These are phyloP conservation scores for Kazachstania martiniae DNA, from an alignment of 805 yeast genomes.

Conservation along the genomic window DNA sequence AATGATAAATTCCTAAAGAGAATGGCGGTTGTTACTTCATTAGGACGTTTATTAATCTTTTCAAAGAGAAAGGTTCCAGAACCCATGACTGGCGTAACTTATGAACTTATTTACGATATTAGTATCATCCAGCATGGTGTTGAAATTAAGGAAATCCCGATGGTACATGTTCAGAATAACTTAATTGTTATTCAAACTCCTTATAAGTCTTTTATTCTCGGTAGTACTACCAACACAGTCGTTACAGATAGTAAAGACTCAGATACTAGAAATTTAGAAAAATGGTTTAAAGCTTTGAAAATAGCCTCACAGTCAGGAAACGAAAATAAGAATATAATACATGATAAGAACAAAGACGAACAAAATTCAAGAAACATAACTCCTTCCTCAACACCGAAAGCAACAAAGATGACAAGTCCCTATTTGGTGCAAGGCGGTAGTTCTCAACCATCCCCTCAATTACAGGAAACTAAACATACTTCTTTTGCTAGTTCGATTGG, in stretches of 20 bases:
- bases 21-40: constrained; percentile 46
- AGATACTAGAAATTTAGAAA: constrained; percentile 12
- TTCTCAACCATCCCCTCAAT: constrained; percentile 8
- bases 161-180: constrained; percentile 29
- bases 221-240: constrained; percentile 19
- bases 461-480: constrained; percentile 9
- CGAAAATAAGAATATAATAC: constrained; percentile 25
- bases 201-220: constrained; percentile 38
- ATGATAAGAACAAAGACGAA: background rate
- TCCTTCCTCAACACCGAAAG: constrained; percentile 1
- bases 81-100: constrained; percentile 24
- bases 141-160: constrained; percentile 48
- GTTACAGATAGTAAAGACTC: constrained; percentile 44
- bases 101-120: constrained; percentile 43
- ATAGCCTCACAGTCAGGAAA: constrained; percentile 38
- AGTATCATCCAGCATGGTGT: constrained; percentile 41
- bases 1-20: constrained; percentile 35
- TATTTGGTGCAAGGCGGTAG: background rate
- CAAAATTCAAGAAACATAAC: background rate
- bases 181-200: constrained; percentile 47
- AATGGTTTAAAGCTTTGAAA: constrained; percentile 50
- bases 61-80: constrained; percentile 29
- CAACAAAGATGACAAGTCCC: too few relatives aligned
- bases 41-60: constrained; percentile 53
- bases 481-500: constrained; percentile 1